Evolutionary conservation across 805 yeast species (phyloP), one percentile per base, ranked within the genome.

Genomic region (Deakozyma indianensis): DNA sequence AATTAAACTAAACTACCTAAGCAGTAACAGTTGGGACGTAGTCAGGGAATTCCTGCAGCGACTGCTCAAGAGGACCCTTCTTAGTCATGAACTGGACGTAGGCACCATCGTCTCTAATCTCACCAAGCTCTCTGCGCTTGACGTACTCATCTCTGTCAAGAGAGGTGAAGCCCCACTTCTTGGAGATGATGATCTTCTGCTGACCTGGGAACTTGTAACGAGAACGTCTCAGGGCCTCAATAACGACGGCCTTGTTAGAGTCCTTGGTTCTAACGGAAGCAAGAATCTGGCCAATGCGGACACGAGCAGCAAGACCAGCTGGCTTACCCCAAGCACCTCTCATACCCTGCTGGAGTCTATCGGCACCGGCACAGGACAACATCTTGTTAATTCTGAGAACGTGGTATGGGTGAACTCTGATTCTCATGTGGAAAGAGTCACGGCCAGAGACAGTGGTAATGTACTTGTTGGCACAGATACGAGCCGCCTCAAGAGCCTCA

Each of bases 321-420:
- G 98, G 98, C 80, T 92, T 92, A 87, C 98, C 98, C 97, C 97
- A 92, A 70, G 98, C 98, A 80, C 94, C 94, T 86, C 98, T 90
- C 98, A 92, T 92, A 88, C 98, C 98, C 78, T 92, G 97, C 79
- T 92, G 98, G 76, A 92, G 82, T 84, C 98, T 87, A 90, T 92
- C 98, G 71, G 98, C 98, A 85, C 98, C 98, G 78, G 98, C 98
- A 80, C 98, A 92, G 68, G 98, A 92, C 95, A 92, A 87, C 98
- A 92, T 92, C 86, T 92, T 92, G 92, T 92, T 92, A 80, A 92
- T 92, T 77, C 98, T 83, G 73, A 92, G 81, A 61, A 92, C 98
- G 81, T 92, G 98, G 97, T 84, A 92, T 64, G 98, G 98, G 76
- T 92, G 98, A 67, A 88, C 97, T 78, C 98, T 88, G 73, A 92